Conservation (phyloP, 2,329 filamentous ascomycete genomes). For the Zymoseptoria passerinii region DNA sequence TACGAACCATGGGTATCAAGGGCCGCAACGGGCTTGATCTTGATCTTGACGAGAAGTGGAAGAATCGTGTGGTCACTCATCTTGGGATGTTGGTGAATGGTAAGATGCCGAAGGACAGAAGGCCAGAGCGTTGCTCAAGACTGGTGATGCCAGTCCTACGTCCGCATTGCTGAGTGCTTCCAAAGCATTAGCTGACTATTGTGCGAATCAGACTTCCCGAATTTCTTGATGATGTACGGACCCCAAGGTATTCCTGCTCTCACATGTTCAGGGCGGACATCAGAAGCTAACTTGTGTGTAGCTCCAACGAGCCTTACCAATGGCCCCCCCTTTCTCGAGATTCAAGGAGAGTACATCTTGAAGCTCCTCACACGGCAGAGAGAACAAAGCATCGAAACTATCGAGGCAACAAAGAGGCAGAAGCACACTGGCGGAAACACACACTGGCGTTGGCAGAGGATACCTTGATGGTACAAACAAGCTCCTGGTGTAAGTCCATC, state of each 20-base stretch:
- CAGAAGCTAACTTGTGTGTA: no score
- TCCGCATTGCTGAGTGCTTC: no score
- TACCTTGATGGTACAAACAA: conserved; percentile 17
- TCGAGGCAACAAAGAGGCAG: conserved; percentile 34
- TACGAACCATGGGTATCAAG: conserved; percentile 30
- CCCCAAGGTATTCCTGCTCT: conserved; percentile 6
- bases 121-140: no score
- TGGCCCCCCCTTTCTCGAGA: conserved; percentile 38
- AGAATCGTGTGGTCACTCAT: conserved; percentile 34
- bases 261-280: no score
- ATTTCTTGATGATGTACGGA: conserved; percentile 29
- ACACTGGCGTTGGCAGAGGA: conserved; percentile 12
- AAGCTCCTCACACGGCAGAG: conserved; percentile 35
- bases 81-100: conserved; percentile 29
- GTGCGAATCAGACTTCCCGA: conserved; percentile 19
- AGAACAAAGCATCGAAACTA: conserved; percentile 32
- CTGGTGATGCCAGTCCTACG: no score
- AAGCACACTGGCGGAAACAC: conserved; percentile 32
- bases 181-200: no score
- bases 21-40: conserved; percentile 30
- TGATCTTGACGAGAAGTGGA: conserved; percentile 38
- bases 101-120: no score
- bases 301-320: conserved; percentile 39
- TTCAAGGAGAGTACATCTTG: conserved; percentile 40
- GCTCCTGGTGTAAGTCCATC: conserved; percentile 25